Percentiles rank a stretch among this genome's conserved stretches.
Conservation (phyloP, 1,284 basidiomycete species). For the Ganoderma lingzhi region DNA sequence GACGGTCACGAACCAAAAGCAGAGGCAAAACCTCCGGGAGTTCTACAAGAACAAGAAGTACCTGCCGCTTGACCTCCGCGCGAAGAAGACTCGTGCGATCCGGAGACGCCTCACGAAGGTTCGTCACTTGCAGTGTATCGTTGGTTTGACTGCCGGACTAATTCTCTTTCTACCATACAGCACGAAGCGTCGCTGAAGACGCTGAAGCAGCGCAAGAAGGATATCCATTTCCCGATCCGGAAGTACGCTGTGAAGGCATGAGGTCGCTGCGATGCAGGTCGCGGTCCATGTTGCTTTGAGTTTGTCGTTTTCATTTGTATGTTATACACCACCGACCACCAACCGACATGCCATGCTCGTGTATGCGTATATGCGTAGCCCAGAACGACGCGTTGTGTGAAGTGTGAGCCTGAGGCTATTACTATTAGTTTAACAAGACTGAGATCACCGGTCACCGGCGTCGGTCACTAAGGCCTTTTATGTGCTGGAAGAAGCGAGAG, state of each 20-base stretch:
- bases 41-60: conserved; percentile 99
- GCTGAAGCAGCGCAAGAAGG: conserved; percentile 92
- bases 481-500: neutral
- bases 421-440: neutral
- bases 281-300: conserved; percentile 38
- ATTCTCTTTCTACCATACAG: conserved; percentile 48
- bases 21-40: conserved; percentile 95
- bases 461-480: neutral
- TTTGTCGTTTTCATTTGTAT: conserved; percentile 47
- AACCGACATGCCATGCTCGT: conserved; percentile 45
- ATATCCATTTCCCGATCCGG: conserved; percentile 89
- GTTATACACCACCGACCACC: conserved; percentile 48
- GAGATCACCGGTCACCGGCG: neutral
- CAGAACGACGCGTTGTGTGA: conserved; percentile 9
- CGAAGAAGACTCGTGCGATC: conserved; percentile 99
- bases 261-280: conserved; percentile 37
- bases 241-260: conserved; percentile 89
- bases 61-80: conserved; percentile 95
- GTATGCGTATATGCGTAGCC: conserved; percentile 34
- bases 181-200: conserved; percentile 88
- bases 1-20: conserved; percentile 99
- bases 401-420: conserved; percentile 11
- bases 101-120: conserved; percentile 94
- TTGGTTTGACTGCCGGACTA: conserved; percentile 2
- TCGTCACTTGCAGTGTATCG: conserved; percentile 35